Evolutionary conservation across 257 asterid species (phyloP), one percentile per base, ranked within the genome.

Genomic region (Nicotiana undulata): DNA sequence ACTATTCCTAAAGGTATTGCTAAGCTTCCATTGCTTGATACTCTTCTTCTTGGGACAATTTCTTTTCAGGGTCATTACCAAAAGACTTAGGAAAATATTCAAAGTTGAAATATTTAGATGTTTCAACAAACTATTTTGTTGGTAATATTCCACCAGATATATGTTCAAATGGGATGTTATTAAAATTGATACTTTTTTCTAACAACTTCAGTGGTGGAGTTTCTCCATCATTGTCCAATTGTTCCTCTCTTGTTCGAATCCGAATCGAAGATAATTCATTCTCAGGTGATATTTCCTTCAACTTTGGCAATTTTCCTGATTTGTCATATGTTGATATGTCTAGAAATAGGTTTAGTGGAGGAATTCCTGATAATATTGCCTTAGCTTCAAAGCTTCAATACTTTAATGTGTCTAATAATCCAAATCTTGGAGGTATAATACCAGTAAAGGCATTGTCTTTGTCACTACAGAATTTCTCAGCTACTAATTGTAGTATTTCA

Each of bases 211-310:
- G 94, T 0, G 98, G 97, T 11, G 92, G 89, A 81, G 83, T 96
- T 17, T 84, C 58, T 86, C 98, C 98, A 16, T 88, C 99, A 64
- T 86, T 96, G 6, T 88, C 96, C 49, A 92, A 94, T 63, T 96
- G 99, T 82, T 87, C 97, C 9, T 90, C 98, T 46, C 93, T 96
- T 2, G 88, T 91, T 92, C 98, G 99, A 17, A 88, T 96, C 76
- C 91, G 99, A 0, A 82, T 94, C 8, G 99, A 96, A 78, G 97
- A 90, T 40, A 96, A 96, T 85, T 84, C 74, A 4, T 90, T 96
- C 79, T 90, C 98, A 63, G 98, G 99, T 82, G 92, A 91, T 37
- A 85, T 96, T 77, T 89, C 98, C 34, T 83, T 90, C 77, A 84
- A 82, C 11, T 91, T 92, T 81, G 86, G 87, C 52, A 88, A 85